Base-by-base conservation (phyloP, 331 rosid species). In the Quercus phellos region DNA sequence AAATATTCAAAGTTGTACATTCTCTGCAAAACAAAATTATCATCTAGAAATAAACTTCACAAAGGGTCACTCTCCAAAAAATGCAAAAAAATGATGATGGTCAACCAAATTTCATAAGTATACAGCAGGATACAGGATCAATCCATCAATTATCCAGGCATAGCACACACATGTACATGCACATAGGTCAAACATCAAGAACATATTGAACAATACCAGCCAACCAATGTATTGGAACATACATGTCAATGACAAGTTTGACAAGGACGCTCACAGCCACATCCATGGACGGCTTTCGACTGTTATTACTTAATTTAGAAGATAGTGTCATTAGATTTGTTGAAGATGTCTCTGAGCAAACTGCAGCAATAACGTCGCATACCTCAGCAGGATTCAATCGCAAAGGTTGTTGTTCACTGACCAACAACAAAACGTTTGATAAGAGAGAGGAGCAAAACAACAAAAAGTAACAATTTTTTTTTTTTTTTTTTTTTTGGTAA, bases 251-350 rank as follows among this genome's bases (percentile, higher is more conserved):
- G n/a, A 95, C 89, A 64, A 95, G 94, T 82, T 95, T 95, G 76
- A 95, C 90, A 74, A 95, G 97, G 88, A 95, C 99, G 93, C 99
- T 95, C 84, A 90, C 97, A 75, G 99, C 99, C 81, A 94, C 98
- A 83, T 95, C 99, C 83, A 92, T 90, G 14, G 98, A 93, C 51
- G 98, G 97, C 85, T 87, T 95, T 85, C 97, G 89, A 77, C 90
- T 78, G 79, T 81, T 88, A 80, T 82, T 91, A 89, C 80, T 83
- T 78, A 91, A 88, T 86, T 89, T 89, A 81, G 89, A 83, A 69
- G 99, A 81, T 78, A 84, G 75, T 70, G 90, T 87, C 83, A 77
- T 83, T 55, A 67, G 76, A 83, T 80, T 87, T 66, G 90, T 84
- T 59, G 86, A 78, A 75, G 91, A 90, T 68, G 86, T 84, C 89